Percentiles rank a stretch among this genome's conserved stretches.
Conservation (phyloP, 768 basidiomycete genomes). For the Hygrocybe punicea region DNA sequence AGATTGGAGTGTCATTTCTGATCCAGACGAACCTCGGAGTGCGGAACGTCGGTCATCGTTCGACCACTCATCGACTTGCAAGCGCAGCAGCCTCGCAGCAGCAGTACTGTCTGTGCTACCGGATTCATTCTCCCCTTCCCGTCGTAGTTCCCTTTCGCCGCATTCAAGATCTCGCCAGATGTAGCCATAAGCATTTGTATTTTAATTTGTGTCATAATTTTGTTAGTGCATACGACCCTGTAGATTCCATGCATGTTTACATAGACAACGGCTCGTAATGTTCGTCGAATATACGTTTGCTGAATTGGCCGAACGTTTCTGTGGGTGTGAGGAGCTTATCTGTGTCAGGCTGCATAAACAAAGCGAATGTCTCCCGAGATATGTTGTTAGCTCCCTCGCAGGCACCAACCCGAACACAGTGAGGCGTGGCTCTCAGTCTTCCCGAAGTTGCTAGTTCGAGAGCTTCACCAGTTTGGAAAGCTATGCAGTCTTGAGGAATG, state of each 20-base stretch:
- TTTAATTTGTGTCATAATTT: background rate
- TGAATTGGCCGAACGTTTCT: constrained; percentile 88
- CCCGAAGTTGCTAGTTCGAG: constrained; percentile 84
- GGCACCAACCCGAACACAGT: constrained; percentile 79
- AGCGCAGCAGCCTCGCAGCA: constrained; percentile 61
- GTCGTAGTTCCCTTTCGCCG: constrained; percentile 40
- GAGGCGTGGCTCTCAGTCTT: constrained; percentile 85
- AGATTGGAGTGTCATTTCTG: constrained; percentile 87
- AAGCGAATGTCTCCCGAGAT: constrained; percentile 81
- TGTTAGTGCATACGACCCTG: background rate
- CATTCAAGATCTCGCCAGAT: constrained; percentile 29
- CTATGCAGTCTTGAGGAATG: constrained; percentile 81
- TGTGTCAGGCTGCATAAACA: constrained; percentile 88
- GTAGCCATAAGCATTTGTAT: constrained; percentile 1
- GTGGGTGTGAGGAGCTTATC: constrained; percentile 64
- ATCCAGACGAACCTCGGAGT: constrained; percentile 50
- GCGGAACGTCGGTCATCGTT: constrained; percentile 46
- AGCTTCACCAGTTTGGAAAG: constrained; percentile 97
- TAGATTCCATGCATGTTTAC: constrained; percentile 2
- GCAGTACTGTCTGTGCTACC: constrained; percentile 62
- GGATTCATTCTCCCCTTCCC: constrained; percentile 45
- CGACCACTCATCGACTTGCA: constrained; percentile 39
- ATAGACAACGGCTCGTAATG: constrained; percentile 38
- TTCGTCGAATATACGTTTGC: constrained; percentile 71
- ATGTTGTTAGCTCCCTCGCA: constrained; percentile 46